Percentiles rank a stretch among this genome's conserved stretches.
Evolutionary conservation across 257 asterid genomes (phyloP).

Genomic region (Ilex aquifolium): DNA sequence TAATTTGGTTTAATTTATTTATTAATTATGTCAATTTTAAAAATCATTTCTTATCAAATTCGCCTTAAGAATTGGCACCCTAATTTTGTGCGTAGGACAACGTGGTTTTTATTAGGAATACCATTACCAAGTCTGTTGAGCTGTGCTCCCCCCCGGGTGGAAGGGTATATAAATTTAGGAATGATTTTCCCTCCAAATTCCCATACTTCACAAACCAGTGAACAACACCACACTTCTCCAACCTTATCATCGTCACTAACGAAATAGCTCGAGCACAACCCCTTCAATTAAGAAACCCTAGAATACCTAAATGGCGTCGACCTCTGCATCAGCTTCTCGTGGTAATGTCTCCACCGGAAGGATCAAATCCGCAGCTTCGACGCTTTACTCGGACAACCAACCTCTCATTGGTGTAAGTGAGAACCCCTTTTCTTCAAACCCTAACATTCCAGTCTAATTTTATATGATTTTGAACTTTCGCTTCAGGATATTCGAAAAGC

Average conservation of each 20-base stretch:
- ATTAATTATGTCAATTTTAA: too few species aligned
- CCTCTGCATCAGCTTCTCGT: constrained; percentile 50
- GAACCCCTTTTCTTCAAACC: constrained; percentile 9
- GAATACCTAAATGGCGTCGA: constrained; percentile 59
- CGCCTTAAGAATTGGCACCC: too few species aligned
- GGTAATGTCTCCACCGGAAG: constrained; percentile 41
- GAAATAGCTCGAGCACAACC: background rate
- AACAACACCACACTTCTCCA: too few species aligned
- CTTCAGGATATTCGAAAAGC: constrained; percentile 76
- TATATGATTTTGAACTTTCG: background rate
- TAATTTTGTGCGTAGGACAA: too few species aligned
- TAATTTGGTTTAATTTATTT: too few species aligned
- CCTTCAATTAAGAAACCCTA: background rate
- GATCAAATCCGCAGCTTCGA: constrained; percentile 45
- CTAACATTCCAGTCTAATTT: background rate
- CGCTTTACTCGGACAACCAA: constrained; percentile 59
- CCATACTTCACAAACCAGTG: background rate
- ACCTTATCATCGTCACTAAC: too few species aligned
- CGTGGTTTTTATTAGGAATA: too few species aligned
- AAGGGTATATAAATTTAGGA: too few species aligned
- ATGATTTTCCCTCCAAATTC: constrained; percentile 26
- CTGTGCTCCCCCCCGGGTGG: too few species aligned
- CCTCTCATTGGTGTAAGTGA: constrained; percentile 46
- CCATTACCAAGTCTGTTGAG: too few species aligned
- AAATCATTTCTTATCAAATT: too few species aligned